These are phyloP conservation scores for Eucalyptus fibrosa DNA, from an alignment of 345 rosid species.

Conservation along the genomic window DNA sequence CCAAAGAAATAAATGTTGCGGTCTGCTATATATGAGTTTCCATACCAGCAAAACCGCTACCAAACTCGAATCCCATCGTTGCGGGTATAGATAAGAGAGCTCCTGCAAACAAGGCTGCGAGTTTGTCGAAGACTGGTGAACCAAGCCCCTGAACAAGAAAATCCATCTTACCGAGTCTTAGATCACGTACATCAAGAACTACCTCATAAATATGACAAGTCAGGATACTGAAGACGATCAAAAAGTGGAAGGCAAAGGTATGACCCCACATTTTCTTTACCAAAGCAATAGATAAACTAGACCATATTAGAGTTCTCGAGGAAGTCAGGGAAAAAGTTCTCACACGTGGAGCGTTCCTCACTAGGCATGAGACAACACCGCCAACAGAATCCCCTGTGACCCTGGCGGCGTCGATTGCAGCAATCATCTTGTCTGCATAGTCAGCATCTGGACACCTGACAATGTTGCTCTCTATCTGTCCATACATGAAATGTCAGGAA, in stretches of 20 bases:
- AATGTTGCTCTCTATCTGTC: slow-evolving; percentile 83
- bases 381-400: slow-evolving; percentile 83
- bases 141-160: slow-evolving; percentile 72
- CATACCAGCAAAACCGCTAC: slow-evolving; percentile 91
- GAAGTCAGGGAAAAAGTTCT: neutral
- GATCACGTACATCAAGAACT: neutral
- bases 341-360: slow-evolving; percentile 83
- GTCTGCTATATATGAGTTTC: neutral
- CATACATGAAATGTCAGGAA: neutral
- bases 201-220: neutral
- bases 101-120: slow-evolving; percentile 87
- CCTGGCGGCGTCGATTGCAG: slow-evolving; percentile 72
- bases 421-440: slow-evolving; percentile 94
- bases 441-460: slow-evolving; percentile 91
- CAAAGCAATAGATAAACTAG: neutral
- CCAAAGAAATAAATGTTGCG: neutral
- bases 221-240: neutral
- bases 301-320: neutral
- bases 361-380: slow-evolving; percentile 89
- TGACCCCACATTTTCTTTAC: neutral
- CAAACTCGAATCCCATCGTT: slow-evolving; percentile 88
- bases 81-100: slow-evolving; percentile 93
- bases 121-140: slow-evolving; percentile 91
- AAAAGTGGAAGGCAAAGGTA: neutral
- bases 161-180: neutral